Percentiles rank a stretch among this genome's conserved stretches.
These are phyloP conservation scores for Skeletonema menzelii DNA, from an alignment of 108 stramenopile genomes.

Conservation along the genomic window DNA sequence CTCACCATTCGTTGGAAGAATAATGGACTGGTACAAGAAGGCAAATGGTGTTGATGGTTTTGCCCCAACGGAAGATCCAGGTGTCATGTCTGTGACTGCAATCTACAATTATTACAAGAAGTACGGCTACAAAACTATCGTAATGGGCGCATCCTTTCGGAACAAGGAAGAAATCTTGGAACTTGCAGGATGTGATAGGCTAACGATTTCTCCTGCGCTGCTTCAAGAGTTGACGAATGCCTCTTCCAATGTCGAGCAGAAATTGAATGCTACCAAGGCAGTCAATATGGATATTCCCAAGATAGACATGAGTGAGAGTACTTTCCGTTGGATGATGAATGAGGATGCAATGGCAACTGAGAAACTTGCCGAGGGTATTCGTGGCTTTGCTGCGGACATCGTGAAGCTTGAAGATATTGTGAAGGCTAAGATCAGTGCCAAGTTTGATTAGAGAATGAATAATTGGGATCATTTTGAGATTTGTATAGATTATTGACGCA, in stretches of 20 bases:
- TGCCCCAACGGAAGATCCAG: slow-evolving; percentile 91
- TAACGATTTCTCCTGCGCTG: slow-evolving; percentile 85
- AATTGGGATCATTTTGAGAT: neutral
- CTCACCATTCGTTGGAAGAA: slow-evolving; percentile 99
- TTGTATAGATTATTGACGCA: neutral
- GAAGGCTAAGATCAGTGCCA: slow-evolving; percentile 65
- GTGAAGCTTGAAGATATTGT: slow-evolving; percentile 93
- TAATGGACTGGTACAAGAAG: slow-evolving; percentile 98
- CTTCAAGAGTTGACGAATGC: slow-evolving; percentile 66
- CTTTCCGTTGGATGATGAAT: slow-evolving; percentile 96
- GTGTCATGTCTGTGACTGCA: slow-evolving; percentile 88
- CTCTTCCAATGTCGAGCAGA: slow-evolving; percentile 48
- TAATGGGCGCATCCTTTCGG: slow-evolving; percentile 99
- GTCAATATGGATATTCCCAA: slow-evolving; percentile 70
- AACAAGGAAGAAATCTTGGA: slow-evolving; percentile 85
- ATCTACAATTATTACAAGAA: slow-evolving; percentile 99
- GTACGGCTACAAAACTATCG: slow-evolving; percentile 94
- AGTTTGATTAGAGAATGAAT: slow-evolving; percentile 12
- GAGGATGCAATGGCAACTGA: slow-evolving; percentile 98
- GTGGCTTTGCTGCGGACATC: slow-evolving; percentile 92
- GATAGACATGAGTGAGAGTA: slow-evolving; percentile 83
- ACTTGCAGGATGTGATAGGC: slow-evolving; percentile 86
- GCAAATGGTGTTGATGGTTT: slow-evolving; percentile 73
- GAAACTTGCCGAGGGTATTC: slow-evolving; percentile 98
- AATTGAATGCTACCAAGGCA: slow-evolving; percentile 68